Evolutionary conservation across 768 basidiomycete genomes (phyloP), one percentile per base, ranked within the genome.

Genomic region (Hericium rajendrae): DNA sequence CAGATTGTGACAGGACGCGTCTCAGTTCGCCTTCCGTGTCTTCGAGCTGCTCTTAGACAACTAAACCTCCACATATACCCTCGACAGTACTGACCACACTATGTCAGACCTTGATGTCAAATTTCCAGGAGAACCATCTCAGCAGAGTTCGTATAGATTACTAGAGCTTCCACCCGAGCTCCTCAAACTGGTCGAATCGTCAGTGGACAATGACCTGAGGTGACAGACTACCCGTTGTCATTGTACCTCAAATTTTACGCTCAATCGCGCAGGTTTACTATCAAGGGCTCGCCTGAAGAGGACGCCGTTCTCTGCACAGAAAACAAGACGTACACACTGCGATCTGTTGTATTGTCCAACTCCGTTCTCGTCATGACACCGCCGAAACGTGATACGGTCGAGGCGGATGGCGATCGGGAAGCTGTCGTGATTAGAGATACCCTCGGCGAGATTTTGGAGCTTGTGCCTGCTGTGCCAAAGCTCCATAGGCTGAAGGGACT

Each of bases 231-330:
- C 22, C 41, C 16, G 12, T 43, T 22, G 22, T 13, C 20, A 16
- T 16, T 48, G n/a, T 0, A 22, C 53, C 51, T 57, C 2, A 49
- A 52, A 39, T 57, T n/a, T 60, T 62, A 59, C 32, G 32, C n/a
- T 40, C 16, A 22, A 62, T 20, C 55, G 37, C 18, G 11, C 38
- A 53, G 56, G 53, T 57, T 57, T 56, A 51, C 62, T 88, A 86
- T 98, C 71, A 94, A 93, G 69, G 95, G 94, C 6, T 74, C 83
- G 48, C 70, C 81, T 1, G 77, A 78, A 28, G 94, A 97, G 63
- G 88, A 94, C 64, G 95, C 94, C 0, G 93, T 97, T 0, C 72
- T 95, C 9, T 97, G 95, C 69, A 95, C 94, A 0, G 63, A 75
- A 0, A 77, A 85, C 57, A 83, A 80, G 67, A 98, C 95, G 0